Base-by-base conservation (phyloP, 371 early-diverging fungal species). In the Mycotypha africana region DNA sequence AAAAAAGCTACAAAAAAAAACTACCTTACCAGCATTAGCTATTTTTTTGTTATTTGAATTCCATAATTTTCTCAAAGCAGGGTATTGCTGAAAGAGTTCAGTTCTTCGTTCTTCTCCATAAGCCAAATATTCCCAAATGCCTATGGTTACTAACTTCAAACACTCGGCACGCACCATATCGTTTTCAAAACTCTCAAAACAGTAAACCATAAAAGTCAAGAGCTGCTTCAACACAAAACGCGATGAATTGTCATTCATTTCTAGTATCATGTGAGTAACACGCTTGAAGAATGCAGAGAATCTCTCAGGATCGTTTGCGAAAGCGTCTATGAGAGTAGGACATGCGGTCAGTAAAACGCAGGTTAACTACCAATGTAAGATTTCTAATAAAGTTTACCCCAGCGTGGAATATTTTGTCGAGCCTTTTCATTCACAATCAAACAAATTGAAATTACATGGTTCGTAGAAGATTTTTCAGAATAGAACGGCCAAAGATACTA, bases 361-460 rank as follows among this genome's bases (percentile, higher is more conserved):
- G n/a, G n/a, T n/a, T n/a, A n/a, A n/a, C n/a, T n/a, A n/a, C n/a
- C n/a, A n/a, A 6, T 28, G 6, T 28, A 12, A 28, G 12, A 28
- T 12, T 8, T 8, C 12, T 12, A 28, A 8, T 28, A 28, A n/a
- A n/a, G n/a, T 15, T 47, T 76, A 73, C 78, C 78, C 82, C 83
- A 85, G 3, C 72, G 67, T 11, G 77, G 47, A 30, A 84, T 76
- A 12, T 78, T 67, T 43, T 85, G 74, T 12, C 82, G 80, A 51
- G 76, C 78, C 65, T 93, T 94, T 56, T 93, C 93, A 60, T 88
- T 91, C n/a, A 91, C 62, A 63, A 92, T 73, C 32, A 91, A 53
- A 11, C 90, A 82, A n/a, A 93, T 84, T 4, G 91, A 84, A 7
- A 93, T 43, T 9, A 84, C 62, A 45, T 88, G 84, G 20, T 71